Percentiles rank a stretch among this genome's conserved stretches.
These are phyloP conservation scores for Strobilomyces dryophilus DNA, from an alignment of 768 basidiomycete genomes.

Conservation along the genomic window DNA sequence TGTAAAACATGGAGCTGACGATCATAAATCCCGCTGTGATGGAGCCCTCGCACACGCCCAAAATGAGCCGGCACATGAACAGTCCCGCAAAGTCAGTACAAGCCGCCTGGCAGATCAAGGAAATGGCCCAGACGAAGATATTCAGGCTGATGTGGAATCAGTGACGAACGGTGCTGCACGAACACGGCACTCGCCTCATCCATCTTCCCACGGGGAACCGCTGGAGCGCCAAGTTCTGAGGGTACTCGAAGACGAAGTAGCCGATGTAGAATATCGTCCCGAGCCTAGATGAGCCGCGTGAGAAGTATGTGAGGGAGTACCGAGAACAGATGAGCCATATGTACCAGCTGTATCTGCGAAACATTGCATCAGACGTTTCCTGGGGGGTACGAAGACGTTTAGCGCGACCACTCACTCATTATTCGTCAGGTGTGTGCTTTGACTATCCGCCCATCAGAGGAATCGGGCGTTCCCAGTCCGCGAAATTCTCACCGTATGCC, in stretches of 20 bases:
- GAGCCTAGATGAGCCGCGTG: slow-evolving; percentile 42
- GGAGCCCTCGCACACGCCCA: slow-evolving; percentile 70
- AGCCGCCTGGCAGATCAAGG: slow-evolving; percentile 59
- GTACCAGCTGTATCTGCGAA: slow-evolving; percentile 61
- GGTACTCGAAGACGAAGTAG: slow-evolving; percentile 69
- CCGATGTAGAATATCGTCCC: slow-evolving; percentile 73
- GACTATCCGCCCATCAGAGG: slow-evolving; percentile 32
- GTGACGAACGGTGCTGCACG: background rate
- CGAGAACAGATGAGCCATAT: slow-evolving; percentile 1
- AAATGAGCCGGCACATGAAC: slow-evolving; percentile 56
- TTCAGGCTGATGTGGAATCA: slow-evolving; percentile 42
- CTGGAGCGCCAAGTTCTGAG: slow-evolving; percentile 69
- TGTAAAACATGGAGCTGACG: slow-evolving; percentile 76
- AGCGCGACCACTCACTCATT: slow-evolving; percentile 49
- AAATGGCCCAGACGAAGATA: slow-evolving; percentile 62
- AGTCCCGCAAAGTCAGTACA: slow-evolving; percentile 67
- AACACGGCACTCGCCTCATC: slow-evolving; percentile 54
- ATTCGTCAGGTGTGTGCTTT: slow-evolving; percentile 57
- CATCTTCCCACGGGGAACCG: slow-evolving; percentile 74
- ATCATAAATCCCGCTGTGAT: slow-evolving; percentile 78
- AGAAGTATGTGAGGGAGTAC: background rate
- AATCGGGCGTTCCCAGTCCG: background rate
- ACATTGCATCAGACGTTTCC: background rate
- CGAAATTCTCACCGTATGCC: slow-evolving; percentile 52
- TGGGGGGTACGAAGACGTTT: background rate